Base-by-base conservation (phyloP, 306 rosid species). In the Medicago arabica region DNA sequence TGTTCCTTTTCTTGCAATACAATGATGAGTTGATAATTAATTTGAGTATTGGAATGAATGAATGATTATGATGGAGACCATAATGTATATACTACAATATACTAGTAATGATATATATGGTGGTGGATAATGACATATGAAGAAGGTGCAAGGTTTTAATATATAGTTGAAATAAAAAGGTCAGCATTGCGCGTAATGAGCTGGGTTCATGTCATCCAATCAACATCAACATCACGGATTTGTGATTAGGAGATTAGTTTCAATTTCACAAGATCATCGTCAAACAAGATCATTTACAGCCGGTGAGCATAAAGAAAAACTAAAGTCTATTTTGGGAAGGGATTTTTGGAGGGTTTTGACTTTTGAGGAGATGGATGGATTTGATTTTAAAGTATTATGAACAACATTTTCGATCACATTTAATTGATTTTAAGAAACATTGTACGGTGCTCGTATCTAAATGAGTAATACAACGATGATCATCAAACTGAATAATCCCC, bases 161-260 rank as follows among this genome's bases (percentile, higher is more conserved):
- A 58, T 31, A 16, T 47, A 78, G 58, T 19, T n/a, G 11, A 21
- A 67, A 16, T 34, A 34, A 83, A 63, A 75, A 63, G 3, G 73
- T 58, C 84, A 65, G 59, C 65, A 38, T 58, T 47, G 21, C 82
- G 84, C 79, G 84, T 79, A 60, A 47, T 65, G 83, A 73, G 67
- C 62, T 73, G 74, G 69, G 41, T 28, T 65, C 39, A 4, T 28
- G 31, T 34, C 38, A 4, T 58, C 61, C 31, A 23, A 18, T 79
- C 83, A 75, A 70, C 75, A 40, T 79, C 80, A 51, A 34, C 21
- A 13, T 76, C 65, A 58, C 66, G 2, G 15, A 25, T 67, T 13
- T 65, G 12, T 44, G 9, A 67, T 58, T 76, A 8, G 2, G 7
- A 65, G 23, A 8, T 47, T 82, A 67, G 62, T 73, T 67, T 71